These are phyloP conservation scores for Jatropha multifida DNA, from an alignment of 441 rosid genomes.

Conservation along the genomic window DNA sequence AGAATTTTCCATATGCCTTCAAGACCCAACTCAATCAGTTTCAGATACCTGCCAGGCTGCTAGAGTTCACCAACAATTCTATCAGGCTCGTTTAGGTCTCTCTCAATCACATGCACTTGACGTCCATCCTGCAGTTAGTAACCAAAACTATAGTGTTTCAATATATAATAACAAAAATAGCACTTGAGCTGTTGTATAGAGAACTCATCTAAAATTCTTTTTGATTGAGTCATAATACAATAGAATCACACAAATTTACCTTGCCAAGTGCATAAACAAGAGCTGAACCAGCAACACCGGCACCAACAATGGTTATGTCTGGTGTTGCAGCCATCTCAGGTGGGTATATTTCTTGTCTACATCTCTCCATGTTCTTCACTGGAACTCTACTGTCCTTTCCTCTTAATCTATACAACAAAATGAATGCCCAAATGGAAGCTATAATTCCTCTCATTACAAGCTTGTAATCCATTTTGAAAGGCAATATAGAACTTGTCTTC, in stretches of 20 bases:
- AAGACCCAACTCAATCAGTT: slow-evolving; percentile 35
- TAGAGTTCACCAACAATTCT: no score
- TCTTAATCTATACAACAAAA: background rate
- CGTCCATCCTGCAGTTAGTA: background rate
- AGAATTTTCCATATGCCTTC: slow-evolving; percentile 42
- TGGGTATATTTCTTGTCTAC: background rate
- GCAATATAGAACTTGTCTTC: background rate
- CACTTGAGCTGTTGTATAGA: background rate
- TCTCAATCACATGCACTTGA: no score
- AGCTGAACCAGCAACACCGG: slow-evolving; percentile 25
- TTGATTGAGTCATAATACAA: no score
- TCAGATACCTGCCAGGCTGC: no score
- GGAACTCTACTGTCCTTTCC: background rate
- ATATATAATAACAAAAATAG: background rate
- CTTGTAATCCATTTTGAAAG: slow-evolving; percentile 4
- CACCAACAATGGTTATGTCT: slow-evolving; percentile 21
- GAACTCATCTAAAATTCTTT: background rate
- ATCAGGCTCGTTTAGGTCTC: no score
- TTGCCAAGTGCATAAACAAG: slow-evolving; percentile 24
- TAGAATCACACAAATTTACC: background rate
- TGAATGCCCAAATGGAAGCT: background rate
- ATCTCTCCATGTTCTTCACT: background rate
- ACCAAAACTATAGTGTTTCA: background rate
- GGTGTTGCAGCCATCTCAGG: background rate
- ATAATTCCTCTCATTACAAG: slow-evolving; percentile 1